phyloP scores from a whole-genome alignment of 1,284 basidiomycete genomes.

The Erythrobasidium hasegawianum region DNA sequence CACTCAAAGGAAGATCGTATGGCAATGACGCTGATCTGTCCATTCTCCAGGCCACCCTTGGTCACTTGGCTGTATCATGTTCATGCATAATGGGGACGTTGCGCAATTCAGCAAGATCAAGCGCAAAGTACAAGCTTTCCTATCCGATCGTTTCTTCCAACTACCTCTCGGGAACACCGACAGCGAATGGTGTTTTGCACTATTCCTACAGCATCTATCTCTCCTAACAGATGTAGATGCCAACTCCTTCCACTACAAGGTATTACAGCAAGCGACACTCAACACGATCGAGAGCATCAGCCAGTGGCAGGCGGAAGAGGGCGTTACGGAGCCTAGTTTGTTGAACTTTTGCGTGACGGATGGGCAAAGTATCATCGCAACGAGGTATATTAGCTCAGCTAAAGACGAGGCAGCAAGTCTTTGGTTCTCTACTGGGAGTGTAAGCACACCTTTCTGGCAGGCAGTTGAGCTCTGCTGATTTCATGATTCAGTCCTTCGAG shows the following conservation, averaged over 20 bases:
- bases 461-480: slow-evolving; percentile 56
- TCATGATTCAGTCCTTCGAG: slow-evolving; percentile 59
- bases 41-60: slow-evolving; percentile 7
- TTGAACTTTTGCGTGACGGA: slow-evolving; percentile 97
- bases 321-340: slow-evolving; percentile 64
- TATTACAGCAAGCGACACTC: slow-evolving; percentile 74
- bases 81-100: slow-evolving; percentile 54
- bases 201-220: slow-evolving; percentile 59
- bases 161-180: slow-evolving; percentile 88
- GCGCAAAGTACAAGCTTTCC: slow-evolving; percentile 65
- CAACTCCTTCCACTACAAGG: slow-evolving; percentile 60
- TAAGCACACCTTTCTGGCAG: too few species aligned
- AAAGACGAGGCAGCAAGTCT: slow-evolving; percentile 89
- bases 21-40: background rate
- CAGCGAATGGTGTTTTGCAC: slow-evolving; percentile 86
- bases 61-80: slow-evolving; percentile 26
- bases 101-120: slow-evolving; percentile 77
- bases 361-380: slow-evolving; percentile 86
- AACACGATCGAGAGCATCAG: slow-evolving; percentile 78
- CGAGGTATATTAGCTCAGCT: slow-evolving; percentile 86
- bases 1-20: background rate
- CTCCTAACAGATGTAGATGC: slow-evolving; percentile 70
- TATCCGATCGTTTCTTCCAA: slow-evolving; percentile 79
- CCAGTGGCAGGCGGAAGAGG: slow-evolving; percentile 61
- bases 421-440: slow-evolving; percentile 49